Base-by-base conservation (phyloP, 73 alveolate species). In the Paramecium tetraurelia region DNA sequence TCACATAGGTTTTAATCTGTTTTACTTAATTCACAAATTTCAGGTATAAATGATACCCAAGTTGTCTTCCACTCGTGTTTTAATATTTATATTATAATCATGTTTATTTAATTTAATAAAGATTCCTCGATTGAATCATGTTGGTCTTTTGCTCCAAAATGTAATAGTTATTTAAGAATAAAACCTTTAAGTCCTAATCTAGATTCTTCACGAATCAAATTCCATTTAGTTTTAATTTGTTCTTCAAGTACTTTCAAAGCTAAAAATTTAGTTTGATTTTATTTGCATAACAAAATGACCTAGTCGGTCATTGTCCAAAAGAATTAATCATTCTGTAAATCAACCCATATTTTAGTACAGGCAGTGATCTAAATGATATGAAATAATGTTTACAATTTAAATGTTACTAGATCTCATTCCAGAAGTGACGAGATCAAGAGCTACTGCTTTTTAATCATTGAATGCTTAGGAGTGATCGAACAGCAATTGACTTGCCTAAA, bases 21-120 rank as follows among this genome's bases (percentile, higher is more conserved):
- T 38, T 72, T 72, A 72, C 94, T 72, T 40, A 72, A 36, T 72
- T 72, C 86, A 72, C 86, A 72, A 18, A 68, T 68, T 68, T 68
- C 84, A 12, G 84, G 84, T 14, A 68, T 68, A 96, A 68, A 68
- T 35, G 40, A 68, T 7, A 33, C 46, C 84, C 84, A 68, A 5
- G 84, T 68, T 68, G 84, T 68, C 84, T 68, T 68, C 84, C 84
- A 68, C 29, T 68, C 99, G 41, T 96, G 95, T 89, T 97, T 97
- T 10, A 97, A 97, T 36, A 97, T 95, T 36, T 75, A 40, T 29
- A 75, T 40, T 14, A 75, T 36, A 21, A 75, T 40, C 48, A 75
- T 40, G 38, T 80, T 80, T 18, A 80, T 80, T 46, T 80, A 43
- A 48, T 48, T 80, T 27, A 80, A 46, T 40, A 80, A 27, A 80